Evolutionary conservation across 2,329 filamentous ascomycete species (phyloP).

Genomic region (Epichloe coenophiala): DNA sequence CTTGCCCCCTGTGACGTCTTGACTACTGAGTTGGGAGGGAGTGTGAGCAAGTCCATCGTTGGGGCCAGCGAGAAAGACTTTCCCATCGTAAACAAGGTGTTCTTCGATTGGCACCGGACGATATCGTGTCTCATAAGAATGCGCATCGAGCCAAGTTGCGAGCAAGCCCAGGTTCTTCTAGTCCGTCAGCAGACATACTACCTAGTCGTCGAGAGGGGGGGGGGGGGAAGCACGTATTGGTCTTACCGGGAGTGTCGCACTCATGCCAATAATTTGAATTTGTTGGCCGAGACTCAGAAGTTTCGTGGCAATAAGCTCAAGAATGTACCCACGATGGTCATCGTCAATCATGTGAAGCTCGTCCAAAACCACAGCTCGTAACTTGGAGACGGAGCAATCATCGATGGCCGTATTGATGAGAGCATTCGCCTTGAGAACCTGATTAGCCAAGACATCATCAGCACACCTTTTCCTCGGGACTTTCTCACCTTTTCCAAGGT

Average conservation of each 20-base stretch:
- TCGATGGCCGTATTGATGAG: constrained; percentile 62
- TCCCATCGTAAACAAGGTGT: constrained; percentile 57
- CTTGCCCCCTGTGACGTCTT: constrained; percentile 20
- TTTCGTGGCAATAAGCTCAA: constrained; percentile 64
- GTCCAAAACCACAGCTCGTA: constrained; percentile 58
- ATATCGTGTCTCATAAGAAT: constrained; percentile 60
- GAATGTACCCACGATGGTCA: constrained; percentile 58
- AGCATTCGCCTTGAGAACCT: constrained; percentile 47
- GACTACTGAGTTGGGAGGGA: constrained; percentile 33
- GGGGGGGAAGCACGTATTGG: not conserved
- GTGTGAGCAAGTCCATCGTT: constrained; percentile 45
- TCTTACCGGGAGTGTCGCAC: constrained; percentile 57
- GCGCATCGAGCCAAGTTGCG: constrained; percentile 55
- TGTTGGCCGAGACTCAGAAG: constrained; percentile 52
- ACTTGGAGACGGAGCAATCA: constrained; percentile 49
- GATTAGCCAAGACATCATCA: not conserved
- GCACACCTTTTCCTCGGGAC: not conserved
- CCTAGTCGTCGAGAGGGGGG: not conserved
- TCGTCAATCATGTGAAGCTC: constrained; percentile 77
- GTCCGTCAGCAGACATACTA: not conserved
- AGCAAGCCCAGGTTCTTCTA: constrained; percentile 54
- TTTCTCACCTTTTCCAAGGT: constrained; percentile 55
- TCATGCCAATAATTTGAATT: constrained; percentile 67
- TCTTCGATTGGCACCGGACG: constrained; percentile 65
- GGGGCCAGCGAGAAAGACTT: constrained; percentile 46